Percentiles rank a stretch among this genome's conserved stretches.
phyloP scores from a whole-genome alignment of 805 yeast species.

The Nakazawaea molendinolei region DNA sequence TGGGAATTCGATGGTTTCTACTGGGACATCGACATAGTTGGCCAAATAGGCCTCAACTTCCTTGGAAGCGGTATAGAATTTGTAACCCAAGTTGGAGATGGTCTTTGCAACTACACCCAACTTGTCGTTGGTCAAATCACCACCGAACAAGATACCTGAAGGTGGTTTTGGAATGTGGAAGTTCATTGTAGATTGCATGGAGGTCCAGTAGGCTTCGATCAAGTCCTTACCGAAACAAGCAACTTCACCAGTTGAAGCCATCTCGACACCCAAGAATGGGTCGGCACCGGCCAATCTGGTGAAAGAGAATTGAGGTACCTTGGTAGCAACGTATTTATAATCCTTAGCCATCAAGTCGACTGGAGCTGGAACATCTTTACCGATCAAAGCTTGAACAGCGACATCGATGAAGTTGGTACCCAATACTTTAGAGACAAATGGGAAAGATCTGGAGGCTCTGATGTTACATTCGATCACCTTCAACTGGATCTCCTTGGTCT shows the following conservation, averaged over 20 bases:
- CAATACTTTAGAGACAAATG: slow-evolving; percentile 94
- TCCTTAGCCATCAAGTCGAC: slow-evolving; percentile 71
- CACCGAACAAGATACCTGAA: slow-evolving; percentile 86
- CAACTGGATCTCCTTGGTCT: slow-evolving; percentile 53
- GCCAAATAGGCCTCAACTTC: slow-evolving; percentile 67
- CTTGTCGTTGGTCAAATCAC: slow-evolving; percentile 69
- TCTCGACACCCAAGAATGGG: slow-evolving; percentile 97
- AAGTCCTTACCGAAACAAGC: slow-evolving; percentile 90
- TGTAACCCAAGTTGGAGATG: slow-evolving; percentile 71
- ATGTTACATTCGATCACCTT: slow-evolving; percentile 98
- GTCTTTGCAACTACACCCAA: slow-evolving; percentile 69
- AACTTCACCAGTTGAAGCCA: slow-evolving; percentile 99
- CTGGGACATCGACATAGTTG: slow-evolving; percentile 34
- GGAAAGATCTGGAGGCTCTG: slow-evolving; percentile 98
- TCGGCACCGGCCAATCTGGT: slow-evolving; percentile 99
- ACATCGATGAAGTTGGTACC: slow-evolving; percentile 93
- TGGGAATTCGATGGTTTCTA: slow-evolving; percentile 81
- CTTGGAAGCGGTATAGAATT: slow-evolving; percentile 69
- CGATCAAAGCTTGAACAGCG: slow-evolving; percentile 82
- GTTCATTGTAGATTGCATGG: slow-evolving; percentile 95
- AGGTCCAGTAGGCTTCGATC: slow-evolving; percentile 94
- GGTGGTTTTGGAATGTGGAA: slow-evolving; percentile 92
- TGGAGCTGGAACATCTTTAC: slow-evolving; percentile 70
- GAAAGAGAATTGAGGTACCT: slow-evolving; percentile 98
- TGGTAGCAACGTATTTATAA: slow-evolving; percentile 86